Evolutionary conservation across 352 stramenopile genomes (phyloP), one percentile per base, ranked within the genome.

Genomic region (Globisporangium takayamanum): DNA sequence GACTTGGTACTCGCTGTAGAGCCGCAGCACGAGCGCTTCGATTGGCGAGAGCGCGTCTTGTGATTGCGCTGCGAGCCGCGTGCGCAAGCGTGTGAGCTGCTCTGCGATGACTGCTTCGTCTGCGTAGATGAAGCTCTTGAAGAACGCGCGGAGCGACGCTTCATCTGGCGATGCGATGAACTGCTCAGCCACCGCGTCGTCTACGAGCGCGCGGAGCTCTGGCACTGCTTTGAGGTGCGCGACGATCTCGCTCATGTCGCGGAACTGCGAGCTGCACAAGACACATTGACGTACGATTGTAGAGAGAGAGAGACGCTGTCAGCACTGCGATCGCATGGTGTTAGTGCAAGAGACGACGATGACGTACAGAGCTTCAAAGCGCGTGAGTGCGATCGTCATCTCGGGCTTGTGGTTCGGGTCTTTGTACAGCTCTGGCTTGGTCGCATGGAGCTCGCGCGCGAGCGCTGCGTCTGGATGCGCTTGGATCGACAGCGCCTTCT

Each of bases 331-430:
- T 39, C 26, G 22, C 20, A 47, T 14, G 18, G 30, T 8, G 20
- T 64, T 45, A 15, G 49, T 1, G 18, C n/a, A 48, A 11, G 26
- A 49, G 2, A 50, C 30, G 48, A 5, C 26, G n/a, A 6, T 37
- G 20, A 77, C 80, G 56, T 68, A 94, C 85, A 94, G 62, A 26
- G 96, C 97, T 72, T 99, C 93, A 59, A 99, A 99, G 37, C 68
- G 80, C 52, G 93, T 99, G 42, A 99, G 70, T 1, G 97, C 97
- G 65, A 99, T 98, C 15, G 96, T 93, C 94, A 99, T 99, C 71
- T 99, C 98, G 1, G 98, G 98, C 71, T 99, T 99, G 80, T 99
- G 97, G 72, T 99, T 99, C 20, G 88, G 56, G 66, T 99, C 97
- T 61, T 98, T 98, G 78, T 99, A 99, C 11, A 95, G 74, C 6